Evolutionary conservation across 768 basidiomycete species (phyloP), one percentile per base, ranked within the genome.

Genomic region (Mycena polygramma): DNA sequence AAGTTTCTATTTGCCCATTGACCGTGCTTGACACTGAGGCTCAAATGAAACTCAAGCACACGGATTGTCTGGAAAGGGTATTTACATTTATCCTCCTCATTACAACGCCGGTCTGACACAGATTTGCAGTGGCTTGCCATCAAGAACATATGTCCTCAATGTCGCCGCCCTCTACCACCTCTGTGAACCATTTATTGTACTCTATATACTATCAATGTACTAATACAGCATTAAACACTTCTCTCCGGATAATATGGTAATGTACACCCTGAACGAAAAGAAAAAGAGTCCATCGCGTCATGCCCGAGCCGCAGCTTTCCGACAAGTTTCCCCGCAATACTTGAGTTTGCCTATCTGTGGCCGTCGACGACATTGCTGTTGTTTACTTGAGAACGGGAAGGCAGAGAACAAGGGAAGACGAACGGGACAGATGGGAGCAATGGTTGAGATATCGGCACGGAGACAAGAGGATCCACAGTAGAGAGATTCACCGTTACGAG

Each of bases 81-180:
- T 24, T 5, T 63, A n/a, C n/a, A 3, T 7, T 17, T 46, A n/a
- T n/a, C 68, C 43, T 53, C 20, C 67, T 35, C 13, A 59, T 24
- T 24, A 10, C 11, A 24, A 11, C 26, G n/a, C 54, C 35, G 7
- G 66, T 57, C 61, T 77, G 14, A 80, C 64, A 35, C 24, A 68
- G 22, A 57, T 59, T 72, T 57, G 55, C 71, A 89, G 88, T 94
- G 93, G 93, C 86, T 93, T 71, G 89, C 90, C 59, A 91, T 93
- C 77, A 93, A 93, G 93, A 96, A 94, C 71, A 95, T 96, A 48
- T 97, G 95, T 76, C 95, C 95, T n/a, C 91, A 95, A 69, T 96
- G 95, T 80, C 91, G 95, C 70, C 83, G 95, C 69, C 91, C 92
- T 20, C 78, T 97, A 55, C 95, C 95, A 13, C 94, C 94, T 0